These are phyloP conservation scores for Claviceps monticola DNA, from an alignment of 2,329 filamentous ascomycete genomes.

Conservation along the genomic window DNA sequence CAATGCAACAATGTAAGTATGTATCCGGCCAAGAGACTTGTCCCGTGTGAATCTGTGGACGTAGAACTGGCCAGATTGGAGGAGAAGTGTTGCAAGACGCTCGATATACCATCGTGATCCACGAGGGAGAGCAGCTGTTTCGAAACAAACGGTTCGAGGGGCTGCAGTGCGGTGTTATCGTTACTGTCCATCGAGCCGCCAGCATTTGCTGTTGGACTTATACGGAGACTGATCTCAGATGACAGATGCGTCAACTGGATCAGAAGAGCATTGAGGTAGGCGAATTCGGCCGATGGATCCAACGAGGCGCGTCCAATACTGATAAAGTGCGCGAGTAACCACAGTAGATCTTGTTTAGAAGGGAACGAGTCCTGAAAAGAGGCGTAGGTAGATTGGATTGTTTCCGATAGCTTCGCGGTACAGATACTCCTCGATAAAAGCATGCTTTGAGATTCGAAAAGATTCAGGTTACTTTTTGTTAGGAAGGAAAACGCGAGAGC, in stretches of 20 bases:
- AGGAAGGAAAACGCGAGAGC: conserved; percentile 27
- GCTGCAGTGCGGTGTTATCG: conserved; percentile 3
- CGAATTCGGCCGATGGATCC: conserved; percentile 20
- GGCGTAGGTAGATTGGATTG: conserved; percentile 25
- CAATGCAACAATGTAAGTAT: conserved; percentile 73
- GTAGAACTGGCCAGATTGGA: conserved; percentile 17
- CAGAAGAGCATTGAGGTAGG: conserved; percentile 38
- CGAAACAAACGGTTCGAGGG: conserved; percentile 43
- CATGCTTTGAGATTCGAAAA: conserved; percentile 27
- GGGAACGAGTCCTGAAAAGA: conserved; percentile 11
- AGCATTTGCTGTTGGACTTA: conserved; percentile 1
- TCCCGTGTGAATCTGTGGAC: conserved; percentile 17
- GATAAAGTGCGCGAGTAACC: conserved; percentile 55
- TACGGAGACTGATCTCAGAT: conserved; percentile 30
- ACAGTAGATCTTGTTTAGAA: conserved; percentile 35
- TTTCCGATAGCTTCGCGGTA: conserved; percentile 25
- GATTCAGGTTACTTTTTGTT: conserved; percentile 19
- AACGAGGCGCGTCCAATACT: conserved; percentile 33
- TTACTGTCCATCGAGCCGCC: conserved; percentile 7
- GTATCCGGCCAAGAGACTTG: conserved; percentile 70
- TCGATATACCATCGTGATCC: conserved; percentile 58
- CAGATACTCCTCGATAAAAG: conserved; percentile 24
- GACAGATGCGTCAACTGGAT: conserved; percentile 38
- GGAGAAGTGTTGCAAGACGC: conserved; percentile 21
- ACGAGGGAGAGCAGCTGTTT: conserved; percentile 57